Conservation (phyloP, 2,329 filamentous ascomycete species). For the Epichloe festucae region DNA sequence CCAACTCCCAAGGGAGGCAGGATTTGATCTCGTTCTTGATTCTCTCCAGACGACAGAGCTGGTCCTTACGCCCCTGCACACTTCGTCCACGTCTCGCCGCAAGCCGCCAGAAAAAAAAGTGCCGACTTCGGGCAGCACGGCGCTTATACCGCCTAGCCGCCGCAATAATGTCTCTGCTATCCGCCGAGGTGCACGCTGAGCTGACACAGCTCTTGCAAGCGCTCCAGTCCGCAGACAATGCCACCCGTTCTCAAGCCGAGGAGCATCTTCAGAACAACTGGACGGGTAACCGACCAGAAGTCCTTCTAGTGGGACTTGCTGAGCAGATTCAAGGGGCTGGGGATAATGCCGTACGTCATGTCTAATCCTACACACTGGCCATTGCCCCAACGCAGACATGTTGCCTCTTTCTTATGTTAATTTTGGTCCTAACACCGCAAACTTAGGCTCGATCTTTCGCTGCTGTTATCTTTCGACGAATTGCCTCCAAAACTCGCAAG, state of each 20-base stretch:
- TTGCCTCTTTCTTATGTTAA: background rate
- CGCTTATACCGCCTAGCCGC: constrained; percentile 12
- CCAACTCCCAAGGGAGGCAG: constrained; percentile 4
- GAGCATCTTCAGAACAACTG: constrained; percentile 85
- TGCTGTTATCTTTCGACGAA: constrained; percentile 86
- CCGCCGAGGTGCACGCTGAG: constrained; percentile 71
- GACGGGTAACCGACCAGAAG: constrained; percentile 68
- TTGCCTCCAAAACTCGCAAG: constrained; percentile 81
- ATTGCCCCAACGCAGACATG: background rate
- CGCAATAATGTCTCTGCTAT: constrained; percentile 61
- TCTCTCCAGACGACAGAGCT: background rate
- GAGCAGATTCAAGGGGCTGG: constrained; percentile 79
- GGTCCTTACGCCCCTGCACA: background rate
- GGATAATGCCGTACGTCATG: constrained; percentile 48
- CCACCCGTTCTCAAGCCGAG: constrained; percentile 71
- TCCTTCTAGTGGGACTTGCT: constrained; percentile 83
- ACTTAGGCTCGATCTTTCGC: constrained; percentile 68
- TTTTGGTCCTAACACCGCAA: constrained; percentile 22
- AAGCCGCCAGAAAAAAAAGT: constrained; percentile 4
- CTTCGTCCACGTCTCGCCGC: background rate
- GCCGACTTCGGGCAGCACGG: constrained; percentile 10
- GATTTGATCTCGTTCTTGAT: constrained; percentile 5
- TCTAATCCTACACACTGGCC: background rate
- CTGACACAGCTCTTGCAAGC: constrained; percentile 77
- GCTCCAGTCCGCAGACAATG: constrained; percentile 82